Base-by-base conservation (phyloP, 1,284 basidiomycete species). In the Ceratobasidium sp. region DNA sequence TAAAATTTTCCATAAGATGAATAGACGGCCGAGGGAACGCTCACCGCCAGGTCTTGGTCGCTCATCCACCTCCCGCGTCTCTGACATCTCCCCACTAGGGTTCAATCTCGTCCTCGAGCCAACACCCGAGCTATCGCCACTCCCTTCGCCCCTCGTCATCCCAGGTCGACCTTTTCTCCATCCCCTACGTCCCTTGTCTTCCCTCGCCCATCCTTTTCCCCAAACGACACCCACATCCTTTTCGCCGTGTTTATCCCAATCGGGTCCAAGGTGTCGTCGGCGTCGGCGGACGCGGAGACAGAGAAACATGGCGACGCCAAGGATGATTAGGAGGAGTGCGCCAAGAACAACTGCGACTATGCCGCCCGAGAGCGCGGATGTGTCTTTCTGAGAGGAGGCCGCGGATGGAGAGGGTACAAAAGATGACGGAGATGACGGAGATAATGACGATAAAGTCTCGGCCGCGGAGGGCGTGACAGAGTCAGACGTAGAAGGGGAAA, bases 141-240 rank as follows among this genome's bases (percentile, higher is more conserved):
- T 35, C 14, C 33, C 50, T 6, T 60, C 60, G 23, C 54, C 35
- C 27, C 23, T 30, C 20, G n/a, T 20, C 62, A 75, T 44, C 16
- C 38, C 52, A 0, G 73, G 73, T 18, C 73, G 55, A 10, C 10
- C 38, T 2, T 30, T 46, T 44, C 35, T 44, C 60, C 73, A 55
- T 0, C 59, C 71, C n/a, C 71, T 48, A 1, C 35, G 50, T 4
- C 35, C 50, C n/a, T 66, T 75, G 8, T 46, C 62, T n/a, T 75
- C 59, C 5, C 50, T 62, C 20, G 62, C 62, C 73, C 73, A 75
- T n/a, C 73, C 73, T 16, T 23, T 62, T 20, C 73, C 73, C 73
- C 73, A 75, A 27, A 75, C 46, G 1, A 66, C 73, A 16, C 73
- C 73, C 23, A 75, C 62, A n/a, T 38, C 35, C 35, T 68, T 68